Evolutionary conservation across 768 basidiomycete genomes (phyloP).

Genomic region (Infundibulicybe gibba): DNA sequence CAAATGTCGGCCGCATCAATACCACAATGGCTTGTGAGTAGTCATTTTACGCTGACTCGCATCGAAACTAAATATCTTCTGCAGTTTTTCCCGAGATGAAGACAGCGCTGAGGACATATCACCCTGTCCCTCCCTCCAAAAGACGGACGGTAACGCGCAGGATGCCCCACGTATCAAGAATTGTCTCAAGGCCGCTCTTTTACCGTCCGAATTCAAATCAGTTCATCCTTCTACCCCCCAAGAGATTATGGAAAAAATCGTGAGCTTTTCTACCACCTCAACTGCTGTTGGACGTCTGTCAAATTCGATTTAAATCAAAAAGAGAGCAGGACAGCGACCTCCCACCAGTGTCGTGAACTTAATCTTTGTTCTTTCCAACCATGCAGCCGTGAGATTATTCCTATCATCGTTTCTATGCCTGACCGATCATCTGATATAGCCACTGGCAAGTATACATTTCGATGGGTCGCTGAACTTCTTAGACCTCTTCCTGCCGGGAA

Average conservation of each 20-base stretch:
- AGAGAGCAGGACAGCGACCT: slow-evolving; percentile 63
- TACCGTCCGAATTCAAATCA: slow-evolving; percentile 64
- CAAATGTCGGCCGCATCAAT: slow-evolving; percentile 89
- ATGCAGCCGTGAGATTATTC: slow-evolving; percentile 57
- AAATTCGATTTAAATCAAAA: slow-evolving; percentile 6
- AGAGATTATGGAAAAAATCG: slow-evolving; percentile 66
- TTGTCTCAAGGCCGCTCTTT: slow-evolving; percentile 76
- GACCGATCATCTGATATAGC: slow-evolving; percentile 28
- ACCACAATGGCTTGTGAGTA: slow-evolving; percentile 84
- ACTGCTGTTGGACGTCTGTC: slow-evolving; percentile 5
- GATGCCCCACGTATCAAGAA: slow-evolving; percentile 93
- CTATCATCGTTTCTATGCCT: slow-evolving; percentile 1
- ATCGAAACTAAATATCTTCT: slow-evolving; percentile 11
- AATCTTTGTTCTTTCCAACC: slow-evolving; percentile 78
- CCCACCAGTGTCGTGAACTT: slow-evolving; percentile 86
- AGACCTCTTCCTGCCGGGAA: slow-evolving; percentile 79
- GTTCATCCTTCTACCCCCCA: slow-evolving; percentile 70
- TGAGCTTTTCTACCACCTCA: slow-evolving; percentile 29
- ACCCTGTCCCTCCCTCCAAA: slow-evolving; percentile 86
- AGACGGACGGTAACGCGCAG: slow-evolving; percentile 84
- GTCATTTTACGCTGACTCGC: slow-evolving; percentile 2
- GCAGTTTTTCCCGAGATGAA: slow-evolving; percentile 93
- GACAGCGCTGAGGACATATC: slow-evolving; percentile 84
- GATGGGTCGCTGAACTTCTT: slow-evolving; percentile 72
- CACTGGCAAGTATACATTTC: slow-evolving; percentile 66